Evolutionary conservation across 441 rosid species (phyloP).

Genomic region (Arabidopsis hybrid): DNA sequence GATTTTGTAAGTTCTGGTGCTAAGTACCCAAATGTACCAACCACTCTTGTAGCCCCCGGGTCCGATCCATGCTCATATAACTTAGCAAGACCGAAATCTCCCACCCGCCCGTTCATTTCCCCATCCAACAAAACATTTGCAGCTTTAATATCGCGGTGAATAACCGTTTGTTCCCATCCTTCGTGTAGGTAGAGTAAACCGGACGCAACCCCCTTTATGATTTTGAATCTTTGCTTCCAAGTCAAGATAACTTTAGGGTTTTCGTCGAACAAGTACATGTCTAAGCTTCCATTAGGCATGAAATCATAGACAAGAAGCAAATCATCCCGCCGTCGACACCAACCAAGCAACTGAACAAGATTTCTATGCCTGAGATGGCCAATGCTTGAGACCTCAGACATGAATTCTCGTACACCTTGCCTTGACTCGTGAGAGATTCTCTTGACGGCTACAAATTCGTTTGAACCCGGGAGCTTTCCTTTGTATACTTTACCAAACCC

Average conservation of each 20-base stretch:
- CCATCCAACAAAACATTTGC: slow-evolving; percentile 78
- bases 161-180: slow-evolving; percentile 89
- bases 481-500: slow-evolving; percentile 87
- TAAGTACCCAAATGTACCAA: slow-evolving; percentile 88
- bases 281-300: slow-evolving; percentile 92
- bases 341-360: slow-evolving; percentile 83
- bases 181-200: slow-evolving; percentile 86
- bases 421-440: slow-evolving; percentile 77
- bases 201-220: slow-evolving; percentile 82
- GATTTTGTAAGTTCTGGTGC: slow-evolving; percentile 92
- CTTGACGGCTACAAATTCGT: slow-evolving; percentile 75
- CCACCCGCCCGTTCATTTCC: slow-evolving; percentile 74
- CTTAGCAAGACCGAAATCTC: slow-evolving; percentile 91
- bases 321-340: slow-evolving; percentile 73
- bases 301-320: slow-evolving; percentile 79
- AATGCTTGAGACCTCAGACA: slow-evolving; percentile 75
- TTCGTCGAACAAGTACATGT: slow-evolving; percentile 71
- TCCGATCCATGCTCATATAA: slow-evolving; percentile 71
- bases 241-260: slow-evolving; percentile 57
- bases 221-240: slow-evolving; percentile 83
- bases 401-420: slow-evolving; percentile 81
- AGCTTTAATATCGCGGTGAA: slow-evolving; percentile 89
- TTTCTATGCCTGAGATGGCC: slow-evolving; percentile 92
- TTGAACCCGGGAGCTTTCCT: slow-evolving; percentile 63
- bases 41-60: slow-evolving; percentile 79